These are phyloP conservation scores for Russula abietina DNA, from an alignment of 768 basidiomycete genomes.

Conservation along the genomic window DNA sequence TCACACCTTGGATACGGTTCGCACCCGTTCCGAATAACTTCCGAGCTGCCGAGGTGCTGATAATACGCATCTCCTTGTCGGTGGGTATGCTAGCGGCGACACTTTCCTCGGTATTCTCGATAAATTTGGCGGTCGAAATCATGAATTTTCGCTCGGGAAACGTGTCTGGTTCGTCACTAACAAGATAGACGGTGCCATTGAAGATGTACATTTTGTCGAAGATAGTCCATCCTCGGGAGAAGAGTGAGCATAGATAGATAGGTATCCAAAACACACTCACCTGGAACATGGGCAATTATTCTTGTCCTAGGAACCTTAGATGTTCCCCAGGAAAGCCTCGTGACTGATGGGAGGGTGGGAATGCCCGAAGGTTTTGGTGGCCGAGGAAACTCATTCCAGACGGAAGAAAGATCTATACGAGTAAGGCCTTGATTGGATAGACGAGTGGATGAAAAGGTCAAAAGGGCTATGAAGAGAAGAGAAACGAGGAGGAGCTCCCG, in stretches of 20 bases:
- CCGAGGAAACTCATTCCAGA: not conserved
- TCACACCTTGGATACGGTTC: slow-evolving; percentile 68
- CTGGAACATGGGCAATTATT: slow-evolving; percentile 70
- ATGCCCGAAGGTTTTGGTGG: not conserved
- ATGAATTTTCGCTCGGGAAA: slow-evolving; percentile 65
- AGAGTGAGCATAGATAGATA: not conserved
- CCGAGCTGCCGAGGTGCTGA: slow-evolving; percentile 61
- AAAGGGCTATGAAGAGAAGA: slow-evolving; percentile 29
- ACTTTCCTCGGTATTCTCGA: slow-evolving; percentile 52
- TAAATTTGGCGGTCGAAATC: slow-evolving; percentile 59
- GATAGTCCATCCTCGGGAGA: slow-evolving; percentile 79
- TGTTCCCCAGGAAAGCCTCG: slow-evolving; percentile 27
- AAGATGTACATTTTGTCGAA: slow-evolving; percentile 77
- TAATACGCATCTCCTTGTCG: slow-evolving; percentile 71
- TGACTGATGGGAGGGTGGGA: slow-evolving; percentile 15
- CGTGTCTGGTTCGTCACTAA: slow-evolving; percentile 60
- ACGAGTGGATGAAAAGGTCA: slow-evolving; percentile 20
- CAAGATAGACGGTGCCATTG: slow-evolving; percentile 78
- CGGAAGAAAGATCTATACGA: slow-evolving; percentile 1
- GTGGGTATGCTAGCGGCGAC: slow-evolving; percentile 61
- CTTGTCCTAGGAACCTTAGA: slow-evolving; percentile 50
- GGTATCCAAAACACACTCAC: slow-evolving; percentile 32
- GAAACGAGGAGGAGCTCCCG: slow-evolving; percentile 31
- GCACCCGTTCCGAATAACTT: slow-evolving; percentile 68
- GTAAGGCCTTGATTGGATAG: not conserved